Conservation (phyloP, 2,329 filamentous ascomycete species). For the Claviceps arundinis region DNA sequence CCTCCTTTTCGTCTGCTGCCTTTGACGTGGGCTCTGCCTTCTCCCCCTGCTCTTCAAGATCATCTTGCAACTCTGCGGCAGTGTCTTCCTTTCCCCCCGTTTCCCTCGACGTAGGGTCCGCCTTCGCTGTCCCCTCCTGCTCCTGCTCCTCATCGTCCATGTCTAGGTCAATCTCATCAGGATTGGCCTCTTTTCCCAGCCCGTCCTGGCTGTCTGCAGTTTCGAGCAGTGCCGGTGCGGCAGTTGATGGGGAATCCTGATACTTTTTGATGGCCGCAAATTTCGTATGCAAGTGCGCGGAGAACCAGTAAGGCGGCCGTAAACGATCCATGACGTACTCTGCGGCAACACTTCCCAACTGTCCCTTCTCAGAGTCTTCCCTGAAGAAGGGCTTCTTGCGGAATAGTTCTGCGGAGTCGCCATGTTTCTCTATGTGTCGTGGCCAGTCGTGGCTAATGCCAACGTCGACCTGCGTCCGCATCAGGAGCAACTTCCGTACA, state of each 20-base stretch:
- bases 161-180: conserved; percentile 59
- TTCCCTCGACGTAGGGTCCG: neutral
- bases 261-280: conserved; percentile 59
- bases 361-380: conserved; percentile 60
- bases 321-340: conserved; percentile 68
- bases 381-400: conserved; percentile 61
- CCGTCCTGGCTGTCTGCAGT: neutral
- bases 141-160: conserved; percentile 30
- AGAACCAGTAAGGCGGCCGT: conserved; percentile 80
- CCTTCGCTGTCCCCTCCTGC: conserved; percentile 7
- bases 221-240: neutral
- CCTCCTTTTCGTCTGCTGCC: neutral
- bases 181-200: conserved; percentile 30
- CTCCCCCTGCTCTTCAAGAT: conserved; percentile 8
- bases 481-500: conserved; percentile 72
- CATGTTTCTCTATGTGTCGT: conserved; percentile 63
- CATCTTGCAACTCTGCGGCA: neutral
- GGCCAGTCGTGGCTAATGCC: conserved; percentile 97
- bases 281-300: conserved; percentile 84
- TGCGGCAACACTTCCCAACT: conserved; percentile 68
- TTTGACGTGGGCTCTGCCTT: neutral
- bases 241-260: conserved; percentile 17
- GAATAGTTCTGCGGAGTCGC: conserved; percentile 57
- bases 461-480: conserved; percentile 80
- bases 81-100: neutral